Evolutionary conservation across 2,329 filamentous ascomycete genomes (phyloP).

Genomic region (Ceratocystis diversiconidia): DNA sequence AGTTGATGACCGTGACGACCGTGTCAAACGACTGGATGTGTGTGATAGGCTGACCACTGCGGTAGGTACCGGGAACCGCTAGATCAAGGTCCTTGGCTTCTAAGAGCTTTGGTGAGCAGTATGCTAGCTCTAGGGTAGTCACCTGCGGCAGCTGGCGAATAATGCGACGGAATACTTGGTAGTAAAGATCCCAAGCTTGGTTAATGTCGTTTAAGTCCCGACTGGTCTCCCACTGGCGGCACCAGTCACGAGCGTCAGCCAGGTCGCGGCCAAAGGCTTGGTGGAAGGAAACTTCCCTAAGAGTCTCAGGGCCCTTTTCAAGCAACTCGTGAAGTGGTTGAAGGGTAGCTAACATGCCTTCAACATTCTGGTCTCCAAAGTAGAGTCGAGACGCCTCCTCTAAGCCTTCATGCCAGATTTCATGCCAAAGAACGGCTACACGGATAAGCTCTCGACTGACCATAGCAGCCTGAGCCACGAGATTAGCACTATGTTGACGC

Average conservation of each 20-base stretch:
- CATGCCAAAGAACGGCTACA: slow-evolving; percentile 94
- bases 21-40: slow-evolving; percentile 81
- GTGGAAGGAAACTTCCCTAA: slow-evolving; percentile 91
- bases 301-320: slow-evolving; percentile 78
- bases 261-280: slow-evolving; percentile 95
- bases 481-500: slow-evolving; percentile 79
- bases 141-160: slow-evolving; percentile 84
- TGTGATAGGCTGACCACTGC: slow-evolving; percentile 62
- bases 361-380: slow-evolving; percentile 94
- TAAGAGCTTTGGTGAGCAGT: slow-evolving; percentile 89
- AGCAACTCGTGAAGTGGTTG: slow-evolving; percentile 84
- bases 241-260: slow-evolving; percentile 91
- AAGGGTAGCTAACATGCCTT: slow-evolving; percentile 89
- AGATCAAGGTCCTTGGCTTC: slow-evolving; percentile 74
- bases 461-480: slow-evolving; percentile 89
- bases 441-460: slow-evolving; percentile 95
- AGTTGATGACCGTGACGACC: slow-evolving; percentile 82
- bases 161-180: slow-evolving; percentile 94
- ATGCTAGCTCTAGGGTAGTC: slow-evolving; percentile 83
- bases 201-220: slow-evolving; percentile 88
- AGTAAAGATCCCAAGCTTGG: slow-evolving; percentile 98
- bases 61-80: slow-evolving; percentile 90
- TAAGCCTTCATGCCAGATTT: slow-evolving; percentile 95
- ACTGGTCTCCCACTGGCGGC: slow-evolving; percentile 78
- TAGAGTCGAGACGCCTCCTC: slow-evolving; percentile 94